Conservation (phyloP, 169 alveolate genomes). For the Plasmodium adleri region DNA sequence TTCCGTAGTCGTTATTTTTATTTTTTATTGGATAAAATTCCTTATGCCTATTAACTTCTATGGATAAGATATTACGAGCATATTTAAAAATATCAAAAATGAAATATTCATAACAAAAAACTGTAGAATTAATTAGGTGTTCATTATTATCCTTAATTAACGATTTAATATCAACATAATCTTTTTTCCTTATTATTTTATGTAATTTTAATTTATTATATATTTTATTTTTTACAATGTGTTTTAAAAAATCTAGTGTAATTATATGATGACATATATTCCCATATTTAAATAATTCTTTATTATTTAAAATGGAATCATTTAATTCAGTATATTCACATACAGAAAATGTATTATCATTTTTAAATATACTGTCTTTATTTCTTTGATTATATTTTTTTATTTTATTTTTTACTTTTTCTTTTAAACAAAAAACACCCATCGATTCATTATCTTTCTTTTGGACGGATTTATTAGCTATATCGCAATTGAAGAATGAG, state of each 20-base stretch:
- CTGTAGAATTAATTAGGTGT: constrained; percentile 32
- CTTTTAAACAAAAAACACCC: constrained; percentile 61
- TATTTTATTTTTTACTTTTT: constrained; percentile 5
- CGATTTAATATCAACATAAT: constrained; percentile 11
- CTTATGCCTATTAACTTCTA: constrained; percentile 30
- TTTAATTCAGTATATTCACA: constrained; percentile 74
- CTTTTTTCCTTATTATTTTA: constrained; percentile 72
- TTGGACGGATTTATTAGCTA: constrained; percentile 64
- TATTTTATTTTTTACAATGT: constrained; percentile 75
- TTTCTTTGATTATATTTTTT: not conserved
- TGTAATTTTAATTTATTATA: constrained; percentile 79
- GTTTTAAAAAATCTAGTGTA: constrained; percentile 75
- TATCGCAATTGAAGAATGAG: constrained; percentile 40
- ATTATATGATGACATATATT: constrained; percentile 86
- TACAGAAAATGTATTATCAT: constrained; percentile 20
- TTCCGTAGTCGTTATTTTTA: constrained; percentile 29
- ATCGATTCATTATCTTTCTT: constrained; percentile 25
- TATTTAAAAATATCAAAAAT: constrained; percentile 82
- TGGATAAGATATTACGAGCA: constrained; percentile 73
- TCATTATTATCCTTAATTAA: constrained; percentile 8
- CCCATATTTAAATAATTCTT: constrained; percentile 75
- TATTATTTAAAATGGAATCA: constrained; percentile 24
- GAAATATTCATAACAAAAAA: constrained; percentile 82
- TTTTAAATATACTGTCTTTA: not conserved
- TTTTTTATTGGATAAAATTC: constrained; percentile 70